These are phyloP conservation scores for Marasmius fiardii DNA, from an alignment of 1,284 basidiomycete species.

Conservation along the genomic window DNA sequence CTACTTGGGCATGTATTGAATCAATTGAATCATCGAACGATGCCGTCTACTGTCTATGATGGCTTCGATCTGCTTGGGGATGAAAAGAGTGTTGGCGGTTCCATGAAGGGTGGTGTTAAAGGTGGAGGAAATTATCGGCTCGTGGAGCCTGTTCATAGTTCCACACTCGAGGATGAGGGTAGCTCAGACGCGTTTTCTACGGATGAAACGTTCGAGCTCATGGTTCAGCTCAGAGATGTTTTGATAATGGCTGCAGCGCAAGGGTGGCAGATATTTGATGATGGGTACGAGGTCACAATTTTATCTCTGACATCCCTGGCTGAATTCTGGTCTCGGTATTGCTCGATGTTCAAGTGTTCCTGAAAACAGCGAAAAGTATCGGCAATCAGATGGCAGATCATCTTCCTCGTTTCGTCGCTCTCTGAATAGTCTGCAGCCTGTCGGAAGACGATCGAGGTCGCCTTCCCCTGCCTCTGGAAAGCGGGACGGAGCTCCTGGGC, in stretches of 20 bases:
- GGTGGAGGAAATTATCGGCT: conserved; percentile 25
- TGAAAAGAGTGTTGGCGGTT: conserved; percentile 37
- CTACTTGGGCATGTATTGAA: conserved; percentile 54
- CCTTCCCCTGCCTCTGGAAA: conserved; percentile 36
- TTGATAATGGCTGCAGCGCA: conserved; percentile 51
- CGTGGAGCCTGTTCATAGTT: conserved; percentile 11
- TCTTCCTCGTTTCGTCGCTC: conserved; percentile 45
- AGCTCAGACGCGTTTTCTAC: conserved; percentile 45
- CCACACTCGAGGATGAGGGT: conserved; percentile 38
- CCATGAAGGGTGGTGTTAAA: conserved; percentile 44
- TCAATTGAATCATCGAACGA: conserved; percentile 50
- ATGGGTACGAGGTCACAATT: conserved; percentile 32
- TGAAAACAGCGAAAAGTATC: conserved; percentile 18
- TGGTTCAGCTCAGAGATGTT: conserved; percentile 60
- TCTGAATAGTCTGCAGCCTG: conserved; percentile 34
- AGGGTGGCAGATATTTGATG: conserved; percentile 56
- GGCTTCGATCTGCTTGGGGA: conserved; percentile 26
- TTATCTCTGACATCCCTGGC: neutral
- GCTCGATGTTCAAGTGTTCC: conserved; percentile 14
- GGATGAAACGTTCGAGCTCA: conserved; percentile 57
- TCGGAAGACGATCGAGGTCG: conserved; percentile 44
- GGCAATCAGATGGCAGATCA: conserved; percentile 20
- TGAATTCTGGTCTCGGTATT: too few relatives aligned
- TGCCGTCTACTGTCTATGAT: conserved; percentile 49
- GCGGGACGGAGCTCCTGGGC: conserved; percentile 35